Conservation (phyloP, 2,329 filamentous ascomycete species). For the Chaetomiaceae sp. region DNA sequence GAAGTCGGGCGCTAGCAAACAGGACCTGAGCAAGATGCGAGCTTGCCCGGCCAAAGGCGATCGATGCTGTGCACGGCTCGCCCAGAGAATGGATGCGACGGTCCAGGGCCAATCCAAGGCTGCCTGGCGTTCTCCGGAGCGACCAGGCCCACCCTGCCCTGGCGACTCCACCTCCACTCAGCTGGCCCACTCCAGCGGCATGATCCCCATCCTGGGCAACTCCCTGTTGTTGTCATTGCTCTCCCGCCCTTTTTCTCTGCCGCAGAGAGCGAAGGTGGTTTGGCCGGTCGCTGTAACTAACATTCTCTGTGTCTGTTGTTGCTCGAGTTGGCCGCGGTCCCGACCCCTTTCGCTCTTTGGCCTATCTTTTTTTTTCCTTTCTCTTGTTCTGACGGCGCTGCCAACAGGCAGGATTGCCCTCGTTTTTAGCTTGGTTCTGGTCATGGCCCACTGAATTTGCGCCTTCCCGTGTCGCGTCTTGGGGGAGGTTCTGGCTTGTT, state of each 20-base stretch:
- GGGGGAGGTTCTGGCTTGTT: background rate
- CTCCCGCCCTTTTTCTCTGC: background rate
- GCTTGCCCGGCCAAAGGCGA: background rate
- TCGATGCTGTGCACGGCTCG: background rate
- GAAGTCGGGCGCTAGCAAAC: too few species aligned
- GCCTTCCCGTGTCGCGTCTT: slow-evolving; percentile 14
- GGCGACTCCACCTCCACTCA: slow-evolving; percentile 3
- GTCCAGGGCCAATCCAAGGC: slow-evolving; percentile 19
- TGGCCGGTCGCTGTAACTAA: background rate
- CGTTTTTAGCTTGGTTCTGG: slow-evolving; percentile 9
- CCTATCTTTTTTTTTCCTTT: background rate
- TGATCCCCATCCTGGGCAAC: background rate
- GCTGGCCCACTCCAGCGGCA: background rate
- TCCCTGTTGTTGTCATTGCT: slow-evolving; percentile 1
- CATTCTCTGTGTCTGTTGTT: background rate
- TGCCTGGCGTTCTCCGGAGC: slow-evolving; percentile 13
- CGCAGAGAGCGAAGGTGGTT: background rate
- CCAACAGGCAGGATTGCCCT: background rate
- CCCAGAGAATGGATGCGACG: slow-evolving; percentile 18
- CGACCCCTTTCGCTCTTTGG: background rate
- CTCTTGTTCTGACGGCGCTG: slow-evolving; percentile 4
- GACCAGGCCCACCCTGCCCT: slow-evolving; percentile 7
- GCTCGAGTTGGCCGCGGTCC: background rate
- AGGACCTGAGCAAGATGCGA: too few species aligned
- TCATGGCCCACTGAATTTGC: slow-evolving; percentile 11